phyloP scores from a whole-genome alignment of 106 monocot species.

The Chionographis japonica region DNA sequence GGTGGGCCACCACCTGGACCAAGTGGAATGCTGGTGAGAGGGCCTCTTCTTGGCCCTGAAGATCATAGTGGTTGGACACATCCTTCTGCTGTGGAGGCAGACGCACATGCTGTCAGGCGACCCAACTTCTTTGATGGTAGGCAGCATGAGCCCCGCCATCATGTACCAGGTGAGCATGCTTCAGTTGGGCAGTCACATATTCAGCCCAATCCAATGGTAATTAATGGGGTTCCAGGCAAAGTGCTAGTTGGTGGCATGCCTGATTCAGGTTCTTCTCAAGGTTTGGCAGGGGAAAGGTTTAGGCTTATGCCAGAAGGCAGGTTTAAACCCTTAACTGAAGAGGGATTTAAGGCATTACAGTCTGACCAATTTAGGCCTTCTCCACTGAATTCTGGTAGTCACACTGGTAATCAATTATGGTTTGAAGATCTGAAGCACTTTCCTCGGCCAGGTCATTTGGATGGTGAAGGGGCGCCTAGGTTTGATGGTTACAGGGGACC shows the following conservation, averaged over 20 bases:
- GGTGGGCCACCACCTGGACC: constrained; percentile 28
- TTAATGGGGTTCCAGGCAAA: constrained; percentile 35
- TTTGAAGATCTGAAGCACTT: constrained; percentile 69
- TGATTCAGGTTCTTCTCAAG: constrained; percentile 20
- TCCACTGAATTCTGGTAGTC: constrained; percentile 22
- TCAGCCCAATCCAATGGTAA: constrained; percentile 17
- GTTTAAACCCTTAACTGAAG: constrained; percentile 28
- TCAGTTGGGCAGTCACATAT: constrained; percentile 11
- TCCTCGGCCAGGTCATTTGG: constrained; percentile 46
- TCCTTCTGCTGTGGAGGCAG: constrained; percentile 12
- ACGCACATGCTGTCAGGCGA: constrained; percentile 5
- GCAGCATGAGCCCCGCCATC: constrained; percentile 19
- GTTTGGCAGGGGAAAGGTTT: constrained; percentile 36
- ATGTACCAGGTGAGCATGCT: constrained; percentile 8
- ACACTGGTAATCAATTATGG: constrained; percentile 36
- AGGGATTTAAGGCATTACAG: constrained; percentile 22
- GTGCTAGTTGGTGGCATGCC: constrained; percentile 19
- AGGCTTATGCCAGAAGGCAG: constrained; percentile 38
- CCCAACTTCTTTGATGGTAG: constrained; percentile 27
- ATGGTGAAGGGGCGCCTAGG: constrained; percentile 32
- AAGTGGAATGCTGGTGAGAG: constrained; percentile 7
- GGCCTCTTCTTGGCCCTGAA: constrained; percentile 28
- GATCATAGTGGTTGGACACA: constrained; percentile 8
- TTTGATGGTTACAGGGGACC: constrained; percentile 47
- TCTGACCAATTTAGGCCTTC: constrained; percentile 28